Percentiles rank a stretch among this genome's conserved stretches.
Conservation (phyloP, 805 yeast species). For the Sporopachydermia quercuum region DNA sequence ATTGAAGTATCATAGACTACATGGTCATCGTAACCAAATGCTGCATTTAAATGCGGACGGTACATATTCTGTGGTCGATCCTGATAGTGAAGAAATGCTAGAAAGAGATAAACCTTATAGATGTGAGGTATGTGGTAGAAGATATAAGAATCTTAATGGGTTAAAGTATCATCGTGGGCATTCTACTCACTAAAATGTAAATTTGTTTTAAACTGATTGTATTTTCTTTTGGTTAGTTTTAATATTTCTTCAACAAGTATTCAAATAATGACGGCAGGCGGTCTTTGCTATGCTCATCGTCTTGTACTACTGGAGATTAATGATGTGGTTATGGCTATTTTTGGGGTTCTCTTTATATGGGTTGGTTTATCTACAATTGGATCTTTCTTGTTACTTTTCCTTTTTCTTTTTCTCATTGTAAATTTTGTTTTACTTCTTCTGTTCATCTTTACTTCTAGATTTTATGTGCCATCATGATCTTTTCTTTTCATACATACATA, state of each 20-base stretch:
- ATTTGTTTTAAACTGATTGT: no score
- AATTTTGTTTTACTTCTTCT: neutral
- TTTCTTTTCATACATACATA: neutral
- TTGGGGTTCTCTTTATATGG: no score
- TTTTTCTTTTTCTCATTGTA: neutral
- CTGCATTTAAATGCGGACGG: slow-evolving; percentile 70
- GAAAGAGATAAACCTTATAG: slow-evolving; percentile 80
- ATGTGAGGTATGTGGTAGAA: slow-evolving; percentile 79
- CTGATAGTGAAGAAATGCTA: slow-evolving; percentile 65
- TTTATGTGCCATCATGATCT: neutral
- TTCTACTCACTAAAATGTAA: slow-evolving; percentile 61
- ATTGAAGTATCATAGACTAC: slow-evolving; percentile 64
- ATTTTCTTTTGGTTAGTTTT: no score
- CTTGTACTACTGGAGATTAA: no score
- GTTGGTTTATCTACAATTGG: no score
- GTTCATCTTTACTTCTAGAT: neutral
- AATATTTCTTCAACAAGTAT: no score
- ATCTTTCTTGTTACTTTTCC: neutral
- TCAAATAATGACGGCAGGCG: no score
- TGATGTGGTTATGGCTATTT: no score
- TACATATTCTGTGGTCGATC: slow-evolving; percentile 63
- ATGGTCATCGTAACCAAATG: slow-evolving; percentile 78
- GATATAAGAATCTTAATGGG: slow-evolving; percentile 75
- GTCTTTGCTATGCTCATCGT: no score
- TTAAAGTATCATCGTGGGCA: slow-evolving; percentile 79